Conservation (phyloP, 352 stramenopile genomes). For the Paralagenidium karlingii region DNA sequence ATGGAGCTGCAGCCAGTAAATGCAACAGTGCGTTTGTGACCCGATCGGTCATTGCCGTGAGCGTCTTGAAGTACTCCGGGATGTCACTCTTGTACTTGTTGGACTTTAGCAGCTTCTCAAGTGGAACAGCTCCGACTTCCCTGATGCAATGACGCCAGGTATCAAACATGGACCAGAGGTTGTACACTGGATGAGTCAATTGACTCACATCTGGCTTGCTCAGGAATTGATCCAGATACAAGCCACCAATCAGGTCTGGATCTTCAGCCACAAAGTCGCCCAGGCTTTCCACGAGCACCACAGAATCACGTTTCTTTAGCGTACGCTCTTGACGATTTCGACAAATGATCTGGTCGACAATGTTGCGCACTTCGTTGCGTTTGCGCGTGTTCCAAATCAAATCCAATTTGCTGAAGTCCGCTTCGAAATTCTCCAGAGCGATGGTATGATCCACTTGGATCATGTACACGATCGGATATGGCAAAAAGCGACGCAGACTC, state of each 20-base stretch:
- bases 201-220: conserved; percentile 51
- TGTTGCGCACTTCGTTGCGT: conserved; percentile 59
- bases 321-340: conserved; percentile 61
- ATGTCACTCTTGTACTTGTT: no score
- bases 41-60: conserved; percentile 31
- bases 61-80: no score
- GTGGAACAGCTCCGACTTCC: conserved; percentile 38
- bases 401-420: conserved; percentile 75
- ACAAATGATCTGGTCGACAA: conserved; percentile 64
- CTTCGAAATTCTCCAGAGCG: conserved; percentile 62
- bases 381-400: conserved; percentile 75
- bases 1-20: conserved; percentile 43
- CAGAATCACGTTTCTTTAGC: conserved; percentile 59
- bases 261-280: conserved; percentile 48
- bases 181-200: conserved; percentile 64
- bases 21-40: conserved; percentile 57
- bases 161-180: conserved; percentile 64
- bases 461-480: conserved; percentile 73
- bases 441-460: conserved; percentile 68
- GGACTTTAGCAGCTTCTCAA: conserved; percentile 42
- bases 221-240: conserved; percentile 69
- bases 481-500: conserved; percentile 53
- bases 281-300: conserved; percentile 52
- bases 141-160: conserved; percentile 50
- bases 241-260: conserved; percentile 51